phyloP scores from a whole-genome alignment of 306 rosid genomes.

The Crotalaria pallida region DNA sequence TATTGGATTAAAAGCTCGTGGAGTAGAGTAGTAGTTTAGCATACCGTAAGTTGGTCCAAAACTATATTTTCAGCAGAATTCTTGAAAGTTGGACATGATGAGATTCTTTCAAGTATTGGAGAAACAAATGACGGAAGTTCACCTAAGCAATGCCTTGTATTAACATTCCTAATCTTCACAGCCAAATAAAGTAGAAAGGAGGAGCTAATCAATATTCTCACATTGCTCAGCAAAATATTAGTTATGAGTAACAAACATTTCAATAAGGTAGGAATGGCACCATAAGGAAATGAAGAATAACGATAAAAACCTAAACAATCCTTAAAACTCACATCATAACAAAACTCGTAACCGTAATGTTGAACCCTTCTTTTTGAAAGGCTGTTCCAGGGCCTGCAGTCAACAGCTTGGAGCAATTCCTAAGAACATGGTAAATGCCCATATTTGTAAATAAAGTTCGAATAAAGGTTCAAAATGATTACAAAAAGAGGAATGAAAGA shows the following conservation, averaged over 20 bases:
- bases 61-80: slow-evolving; percentile 34
- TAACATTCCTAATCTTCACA: slow-evolving; percentile 72
- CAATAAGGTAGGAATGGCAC: slow-evolving; percentile 6
- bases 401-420: slow-evolving; percentile 70
- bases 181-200: slow-evolving; percentile 12
- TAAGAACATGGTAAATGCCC: slow-evolving; percentile 21
- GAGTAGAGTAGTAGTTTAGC: slow-evolving; percentile 4
- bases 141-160: slow-evolving; percentile 60
- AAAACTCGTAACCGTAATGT: slow-evolving; percentile 85
- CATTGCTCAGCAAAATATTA: background rate
- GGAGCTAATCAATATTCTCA: slow-evolving; percentile 19
- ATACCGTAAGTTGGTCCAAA: slow-evolving; percentile 88
- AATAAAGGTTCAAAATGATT: background rate
- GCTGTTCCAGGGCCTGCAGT: slow-evolving; percentile 60
- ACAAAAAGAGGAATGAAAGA: background rate
- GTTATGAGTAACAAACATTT: slow-evolving; percentile 10
- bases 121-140: slow-evolving; percentile 71
- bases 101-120: slow-evolving; percentile 58
- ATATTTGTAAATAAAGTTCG: background rate
- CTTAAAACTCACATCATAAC: slow-evolving; percentile 59
- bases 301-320: slow-evolving; percentile 1
- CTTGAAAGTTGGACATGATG: slow-evolving; percentile 36
- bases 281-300: background rate
- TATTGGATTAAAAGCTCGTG: background rate
- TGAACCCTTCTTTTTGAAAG: slow-evolving; percentile 91